Evolutionary conservation across 192 early-diverging fungal genomes (phyloP), one percentile per base, ranked within the genome.

Genomic region (Neocallimastix lanati): DNA sequence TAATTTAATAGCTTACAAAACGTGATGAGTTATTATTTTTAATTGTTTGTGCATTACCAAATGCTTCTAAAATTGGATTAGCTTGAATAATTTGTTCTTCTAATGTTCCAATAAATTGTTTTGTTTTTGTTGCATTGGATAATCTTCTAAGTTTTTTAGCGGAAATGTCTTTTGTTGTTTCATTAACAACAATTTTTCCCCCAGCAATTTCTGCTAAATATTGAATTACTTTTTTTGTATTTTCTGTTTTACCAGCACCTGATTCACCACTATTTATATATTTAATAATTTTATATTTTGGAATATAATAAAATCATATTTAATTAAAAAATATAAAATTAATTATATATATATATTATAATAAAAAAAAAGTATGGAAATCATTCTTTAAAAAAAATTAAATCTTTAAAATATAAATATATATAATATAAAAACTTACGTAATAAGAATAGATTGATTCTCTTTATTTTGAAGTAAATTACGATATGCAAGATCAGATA

Each of bases 231-330:
- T 96, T 97, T 81, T 99, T 99, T 16, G 97, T 99, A 87, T 98
- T 98, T 87, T 99, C 98, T 13, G 98, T 99, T 86, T 99, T 99
- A 78, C 98, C 98, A 13, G 96, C 97, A 76, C 98, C 98, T 28
- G 96, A 97, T 87, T 99, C 98, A 79, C 98, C 98, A 76, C 92
- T 94, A n/a, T n/a, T n/a, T n/a, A n/a, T n/a, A n/a, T n/a, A n/a
- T n/a, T n/a, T n/a, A n/a, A n/a, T n/a, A n/a, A n/a, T n/a, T n/a
- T n/a, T n/a, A n/a, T n/a, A n/a, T n/a, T n/a, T n/a, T n/a, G n/a
- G n/a, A n/a, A n/a, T n/a, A n/a, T n/a, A n/a, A n/a, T n/a, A n/a
- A n/a, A n/a, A n/a, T n/a, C n/a, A n/a, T n/a, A n/a, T n/a, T n/a
- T n/a, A n/a, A 78, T 67, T 21, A 67, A 21, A 67, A 21, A 9